phyloP scores from a whole-genome alignment of 1,284 basidiomycete genomes.

The Macrocystidia cucumis region DNA sequence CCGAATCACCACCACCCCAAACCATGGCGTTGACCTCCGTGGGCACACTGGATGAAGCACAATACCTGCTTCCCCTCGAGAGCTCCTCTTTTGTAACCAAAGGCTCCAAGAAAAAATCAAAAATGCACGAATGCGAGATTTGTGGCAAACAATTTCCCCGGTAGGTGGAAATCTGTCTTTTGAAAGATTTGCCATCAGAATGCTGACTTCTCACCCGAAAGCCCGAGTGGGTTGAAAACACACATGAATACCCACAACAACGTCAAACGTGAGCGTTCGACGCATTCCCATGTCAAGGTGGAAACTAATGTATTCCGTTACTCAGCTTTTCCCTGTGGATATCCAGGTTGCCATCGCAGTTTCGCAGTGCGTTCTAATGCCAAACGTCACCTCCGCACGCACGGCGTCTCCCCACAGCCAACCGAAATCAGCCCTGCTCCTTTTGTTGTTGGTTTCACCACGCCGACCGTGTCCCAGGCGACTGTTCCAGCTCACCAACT shows the following conservation, averaged over 20 bases:
- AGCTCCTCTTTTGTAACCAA: conserved; percentile 3
- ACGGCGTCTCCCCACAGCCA: conserved; percentile 30
- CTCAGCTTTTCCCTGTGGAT: conserved; percentile 43
- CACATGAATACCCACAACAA: conserved; percentile 67
- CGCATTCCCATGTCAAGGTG: neutral
- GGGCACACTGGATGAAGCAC: conserved; percentile 1
- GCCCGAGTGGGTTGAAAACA: conserved; percentile 52
- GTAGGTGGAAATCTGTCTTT: conserved; percentile 11
- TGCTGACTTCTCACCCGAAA: conserved; percentile 12
- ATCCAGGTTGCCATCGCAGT: conserved; percentile 37
- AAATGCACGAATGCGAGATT: conserved; percentile 43
- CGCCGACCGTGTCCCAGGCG: conserved; percentile 17
- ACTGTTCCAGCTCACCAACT: conserved; percentile 8
- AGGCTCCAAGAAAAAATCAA: conserved; percentile 32
- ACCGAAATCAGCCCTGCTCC: conserved; percentile 9
- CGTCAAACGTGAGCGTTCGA: conserved; percentile 40
- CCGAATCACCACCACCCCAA: conserved; percentile 4
- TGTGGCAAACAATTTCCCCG: conserved; percentile 56
- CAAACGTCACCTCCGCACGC: conserved; percentile 49
- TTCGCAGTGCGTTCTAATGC: conserved; percentile 60
- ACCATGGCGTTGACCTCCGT: conserved; percentile 1
- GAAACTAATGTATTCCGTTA: conserved; percentile 10
- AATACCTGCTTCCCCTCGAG: neutral
- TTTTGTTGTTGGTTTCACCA: conserved; percentile 25
- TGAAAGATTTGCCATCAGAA: neutral